Base-by-base conservation (phyloP, 345 rosid species). In the Brassica napus region DNA sequence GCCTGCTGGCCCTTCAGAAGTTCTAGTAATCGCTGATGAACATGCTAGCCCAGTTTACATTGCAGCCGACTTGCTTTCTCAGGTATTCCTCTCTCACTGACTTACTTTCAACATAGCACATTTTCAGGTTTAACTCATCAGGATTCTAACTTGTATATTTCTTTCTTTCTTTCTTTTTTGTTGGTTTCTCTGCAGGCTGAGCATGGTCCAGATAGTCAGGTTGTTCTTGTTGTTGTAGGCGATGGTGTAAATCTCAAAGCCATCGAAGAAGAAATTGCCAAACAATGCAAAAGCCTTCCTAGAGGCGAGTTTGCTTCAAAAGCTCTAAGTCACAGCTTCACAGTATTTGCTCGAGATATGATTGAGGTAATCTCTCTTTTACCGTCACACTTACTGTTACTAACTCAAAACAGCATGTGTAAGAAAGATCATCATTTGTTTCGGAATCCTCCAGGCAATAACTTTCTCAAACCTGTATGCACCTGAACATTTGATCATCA, bases 1-100 rank as follows among this genome's bases (percentile, higher is more conserved):
- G 99, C 99, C 98, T 59, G 99, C 98, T 71, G 99, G 98, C 52
- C 99, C 98, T 88, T 95, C 97, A 4, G 98, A 95, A 83, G 99
- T 93, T 67, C 68, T 93, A 67, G 98, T 95, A 58, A 90, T 93
- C 83, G 99, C 98, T 49, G 98, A 95, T 73, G 85, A 82, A 76
- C 74, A 83, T 86, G 93, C 98, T 26, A 89, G 62, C 77, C 98
- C 99, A 65, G 89, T 87, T 61, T 93, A 95, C 84, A 85, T 95
- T 84, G 98, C 98, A 81, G 90, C 93, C 3, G 99, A 95, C 85
- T 87, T 95, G 76, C 88, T 95, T 59, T 95, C 98, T 61, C 98
- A 95, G 98, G 98, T 94, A 76, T 24, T 72, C 37, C n/a, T 62
- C 26, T 7, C 23, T 44, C 59, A 3, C 18, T 18, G 18, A 18